Evolutionary conservation across 2,329 filamentous ascomycete species (phyloP).

Genomic region (Trichoderma koningiopsis): DNA sequence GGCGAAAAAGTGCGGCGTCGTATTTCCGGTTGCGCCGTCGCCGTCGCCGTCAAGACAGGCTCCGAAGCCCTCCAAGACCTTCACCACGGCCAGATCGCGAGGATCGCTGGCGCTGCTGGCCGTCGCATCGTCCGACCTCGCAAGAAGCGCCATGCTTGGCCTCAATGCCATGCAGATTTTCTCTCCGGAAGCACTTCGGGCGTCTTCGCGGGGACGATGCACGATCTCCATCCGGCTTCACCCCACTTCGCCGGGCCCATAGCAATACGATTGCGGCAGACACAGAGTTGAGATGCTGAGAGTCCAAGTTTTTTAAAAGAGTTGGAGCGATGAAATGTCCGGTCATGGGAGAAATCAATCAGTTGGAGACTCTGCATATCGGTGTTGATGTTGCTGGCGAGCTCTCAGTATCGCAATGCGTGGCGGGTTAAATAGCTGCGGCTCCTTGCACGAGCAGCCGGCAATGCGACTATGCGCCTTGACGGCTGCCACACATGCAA

Average conservation of each 20-base stretch:
- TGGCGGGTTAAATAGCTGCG: background rate
- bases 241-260: slow-evolving; percentile 23
- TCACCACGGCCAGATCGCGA: background rate
- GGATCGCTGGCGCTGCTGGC: background rate
- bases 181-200: slow-evolving; percentile 19
- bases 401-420: background rate
- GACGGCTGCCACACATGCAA: background rate
- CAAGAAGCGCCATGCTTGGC: background rate
- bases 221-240: slow-evolving; percentile 20
- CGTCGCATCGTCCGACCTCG: background rate
- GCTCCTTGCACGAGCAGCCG: background rate
- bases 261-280: slow-evolving; percentile 2
- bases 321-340: background rate
- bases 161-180: background rate
- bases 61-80: background rate
- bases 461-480: background rate
- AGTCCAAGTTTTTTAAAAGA: background rate
- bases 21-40: slow-evolving; percentile 14
- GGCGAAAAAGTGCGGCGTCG: slow-evolving; percentile 19
- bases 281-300: background rate
- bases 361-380: background rate
- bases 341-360: background rate
- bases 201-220: slow-evolving; percentile 19
- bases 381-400: background rate
- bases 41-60: background rate